Conservation (phyloP, 371 early-diverging fungal genomes). For the Dichotomocladium elegans region DNA sequence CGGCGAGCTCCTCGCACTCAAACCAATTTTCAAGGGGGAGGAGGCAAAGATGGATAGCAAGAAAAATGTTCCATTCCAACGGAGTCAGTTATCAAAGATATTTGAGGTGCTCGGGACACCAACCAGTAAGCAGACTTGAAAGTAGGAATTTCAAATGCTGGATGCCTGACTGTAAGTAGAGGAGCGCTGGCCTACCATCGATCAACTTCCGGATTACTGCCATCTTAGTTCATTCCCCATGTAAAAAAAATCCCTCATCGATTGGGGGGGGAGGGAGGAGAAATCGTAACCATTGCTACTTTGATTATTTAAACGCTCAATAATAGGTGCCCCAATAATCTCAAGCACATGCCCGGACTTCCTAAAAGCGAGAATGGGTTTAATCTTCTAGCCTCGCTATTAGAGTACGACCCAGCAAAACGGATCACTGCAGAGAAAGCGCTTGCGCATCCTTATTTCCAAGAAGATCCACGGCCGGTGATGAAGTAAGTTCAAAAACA, state of each 20-base stretch:
- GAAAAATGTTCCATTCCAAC: conserved; percentile 88
- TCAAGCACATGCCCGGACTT: conserved; percentile 37
- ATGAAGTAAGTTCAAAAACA: conserved; percentile 57
- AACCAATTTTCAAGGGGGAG: conserved; percentile 93
- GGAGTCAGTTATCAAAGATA: conserved; percentile 85
- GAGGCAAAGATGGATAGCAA: conserved; percentile 89
- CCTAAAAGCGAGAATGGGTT: conserved; percentile 63
- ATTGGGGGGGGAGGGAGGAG: not conserved
- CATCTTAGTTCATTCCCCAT: conserved; percentile 53
- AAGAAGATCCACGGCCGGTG: conserved; percentile 81
- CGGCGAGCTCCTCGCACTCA: conserved; percentile 84
- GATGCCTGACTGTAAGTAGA: conserved; percentile 33
- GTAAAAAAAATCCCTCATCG: conserved; percentile 37
- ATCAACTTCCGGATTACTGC: conserved; percentile 68
- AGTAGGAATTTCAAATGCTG: not conserved
- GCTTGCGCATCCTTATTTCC: conserved; percentile 86
- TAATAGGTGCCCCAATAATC: conserved; percentile 44
- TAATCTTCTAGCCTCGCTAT: conserved; percentile 73
- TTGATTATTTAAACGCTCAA: too few relatives aligned
- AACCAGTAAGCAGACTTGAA: conserved; percentile 53
- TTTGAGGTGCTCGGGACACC: conserved; percentile 89
- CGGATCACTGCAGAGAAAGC: conserved; percentile 89
- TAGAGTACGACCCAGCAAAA: conserved; percentile 91
- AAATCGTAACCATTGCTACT: too few relatives aligned
- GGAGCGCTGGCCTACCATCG: conserved; percentile 76